Percentiles rank a stretch among this genome's conserved stretches.
Conservation (phyloP, 2,329 filamentous ascomycete genomes). For the Clonostachys byssicola region DNA sequence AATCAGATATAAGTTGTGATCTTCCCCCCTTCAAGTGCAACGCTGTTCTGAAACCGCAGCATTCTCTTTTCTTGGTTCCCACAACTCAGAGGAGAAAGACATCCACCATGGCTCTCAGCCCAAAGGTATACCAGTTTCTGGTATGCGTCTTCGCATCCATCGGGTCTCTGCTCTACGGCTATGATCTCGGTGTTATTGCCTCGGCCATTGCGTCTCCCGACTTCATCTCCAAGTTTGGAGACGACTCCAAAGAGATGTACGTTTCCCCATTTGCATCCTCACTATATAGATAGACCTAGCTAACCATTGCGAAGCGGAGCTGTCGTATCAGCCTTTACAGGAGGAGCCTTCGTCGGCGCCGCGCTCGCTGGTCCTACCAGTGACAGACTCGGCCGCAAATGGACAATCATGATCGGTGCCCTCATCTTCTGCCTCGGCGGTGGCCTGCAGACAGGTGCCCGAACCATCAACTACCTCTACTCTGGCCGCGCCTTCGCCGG, state of each 20-base stretch:
- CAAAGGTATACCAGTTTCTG: constrained; percentile 44
- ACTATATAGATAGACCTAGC: neutral
- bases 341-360: constrained; percentile 70
- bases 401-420: constrained; percentile 69
- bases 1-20: no score
- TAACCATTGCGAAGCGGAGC: constrained; percentile 46
- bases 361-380: constrained; percentile 57
- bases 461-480: constrained; percentile 56
- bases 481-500: constrained; percentile 68
- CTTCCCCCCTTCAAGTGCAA: no score
- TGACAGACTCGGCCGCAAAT: constrained; percentile 63
- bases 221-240: constrained; percentile 2
- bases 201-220: constrained; percentile 6
- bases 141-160: constrained; percentile 51
- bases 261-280: constrained; percentile 4
- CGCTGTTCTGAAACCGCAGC: no score
- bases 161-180: constrained; percentile 50
- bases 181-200: constrained; percentile 34
- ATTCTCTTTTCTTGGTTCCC: no score
- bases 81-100: no score
- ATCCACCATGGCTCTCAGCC: constrained; percentile 31
- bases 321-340: constrained; percentile 69
- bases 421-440: constrained; percentile 70
- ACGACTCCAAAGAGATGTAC: constrained; percentile 29
- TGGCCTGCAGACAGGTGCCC: constrained; percentile 66